Evolutionary conservation across 768 basidiomycete species (phyloP).

Genomic region (Trametes cubensis): DNA sequence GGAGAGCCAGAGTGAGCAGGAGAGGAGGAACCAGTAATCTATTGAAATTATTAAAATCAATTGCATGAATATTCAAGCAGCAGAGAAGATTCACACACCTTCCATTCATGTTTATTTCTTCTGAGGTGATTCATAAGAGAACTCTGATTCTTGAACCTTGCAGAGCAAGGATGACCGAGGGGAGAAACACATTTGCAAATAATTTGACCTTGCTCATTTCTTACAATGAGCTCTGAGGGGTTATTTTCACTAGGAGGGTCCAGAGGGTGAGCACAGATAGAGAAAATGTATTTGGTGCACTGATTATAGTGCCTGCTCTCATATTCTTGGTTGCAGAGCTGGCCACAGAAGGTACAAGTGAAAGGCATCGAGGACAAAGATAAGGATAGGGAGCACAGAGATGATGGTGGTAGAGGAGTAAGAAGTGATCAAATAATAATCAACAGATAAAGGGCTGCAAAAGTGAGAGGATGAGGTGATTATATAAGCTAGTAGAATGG

Average conservation of each 20-base stretch:
- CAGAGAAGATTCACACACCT: background rate
- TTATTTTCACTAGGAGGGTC: too few relatives aligned
- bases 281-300: conserved; percentile 1
- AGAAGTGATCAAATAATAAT: background rate
- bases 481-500: too few relatives aligned
- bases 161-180: background rate
- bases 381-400: background rate
- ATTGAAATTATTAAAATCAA: background rate
- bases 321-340: background rate
- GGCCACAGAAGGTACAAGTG: background rate
- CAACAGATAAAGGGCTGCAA: background rate
- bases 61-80: background rate
- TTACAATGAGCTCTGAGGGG: background rate
- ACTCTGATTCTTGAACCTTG: background rate
- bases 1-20: background rate
- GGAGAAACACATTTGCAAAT: conserved; percentile 8
- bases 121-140: background rate
- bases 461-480: too few relatives aligned
- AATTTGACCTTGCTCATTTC: background rate
- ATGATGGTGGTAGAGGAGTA: conserved; percentile 5
- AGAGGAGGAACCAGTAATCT: too few relatives aligned
- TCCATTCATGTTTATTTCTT: background rate
- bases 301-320: background rate
- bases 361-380: background rate
- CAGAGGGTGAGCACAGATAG: background rate